These are phyloP conservation scores for Pyrrhoderma noxium DNA, from an alignment of 1,284 basidiomycete genomes.

Conservation along the genomic window DNA sequence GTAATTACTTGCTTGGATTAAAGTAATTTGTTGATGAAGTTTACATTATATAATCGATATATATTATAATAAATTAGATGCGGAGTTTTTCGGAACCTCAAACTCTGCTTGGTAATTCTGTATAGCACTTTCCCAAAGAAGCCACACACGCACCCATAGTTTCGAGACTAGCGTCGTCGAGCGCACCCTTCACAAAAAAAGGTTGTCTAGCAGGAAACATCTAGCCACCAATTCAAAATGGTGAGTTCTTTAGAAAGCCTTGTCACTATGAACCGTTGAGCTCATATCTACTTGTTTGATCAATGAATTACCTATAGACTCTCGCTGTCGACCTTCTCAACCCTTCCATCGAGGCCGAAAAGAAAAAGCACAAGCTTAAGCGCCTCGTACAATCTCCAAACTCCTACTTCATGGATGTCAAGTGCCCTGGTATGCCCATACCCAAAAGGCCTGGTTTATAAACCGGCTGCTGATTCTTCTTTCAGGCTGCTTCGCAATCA, in stretches of 20 bases:
- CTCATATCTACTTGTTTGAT: not conserved
- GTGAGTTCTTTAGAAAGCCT: slow-evolving; percentile 1
- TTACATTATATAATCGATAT: too few relatives aligned
- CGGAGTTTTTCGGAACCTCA: too few relatives aligned
- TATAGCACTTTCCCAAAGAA: too few relatives aligned
- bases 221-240: slow-evolving; percentile 10
- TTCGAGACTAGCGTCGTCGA: not conserved
- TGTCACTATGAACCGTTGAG: not conserved
- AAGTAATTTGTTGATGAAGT: too few relatives aligned
- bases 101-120: too few relatives aligned
- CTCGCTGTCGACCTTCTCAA: slow-evolving; percentile 98
- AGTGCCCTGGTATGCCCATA: slow-evolving; percentile 81
- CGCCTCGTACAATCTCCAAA: slow-evolving; percentile 96
- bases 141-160: not conserved
- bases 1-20: too few relatives aligned
- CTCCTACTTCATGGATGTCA: slow-evolving; percentile 99
- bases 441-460: slow-evolving; percentile 19
- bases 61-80: too few relatives aligned
- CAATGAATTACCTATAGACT: slow-evolving; percentile 47
- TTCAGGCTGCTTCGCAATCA: slow-evolving; percentile 84
- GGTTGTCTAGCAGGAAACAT: not conserved
- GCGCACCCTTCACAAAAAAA: not conserved
- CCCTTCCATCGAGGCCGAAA: slow-evolving; percentile 85
- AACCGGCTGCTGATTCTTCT: slow-evolving; percentile 25
- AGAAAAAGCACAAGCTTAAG: slow-evolving; percentile 97